Conservation (phyloP, 495 filamentous ascomycete genomes). For the Xylaria bambusicola region DNA sequence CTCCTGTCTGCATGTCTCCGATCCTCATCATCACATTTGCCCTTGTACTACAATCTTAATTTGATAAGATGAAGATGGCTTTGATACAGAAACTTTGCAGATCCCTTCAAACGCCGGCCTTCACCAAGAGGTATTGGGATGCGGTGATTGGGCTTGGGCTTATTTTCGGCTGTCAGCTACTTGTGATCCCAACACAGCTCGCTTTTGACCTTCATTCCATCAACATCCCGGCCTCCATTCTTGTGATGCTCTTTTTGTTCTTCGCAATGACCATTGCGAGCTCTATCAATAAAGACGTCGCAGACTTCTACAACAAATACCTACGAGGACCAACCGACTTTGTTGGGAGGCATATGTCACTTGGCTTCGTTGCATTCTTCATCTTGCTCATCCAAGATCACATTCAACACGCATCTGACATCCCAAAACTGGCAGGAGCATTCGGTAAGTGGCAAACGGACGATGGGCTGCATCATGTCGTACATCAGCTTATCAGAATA, state of each 20-base stretch:
- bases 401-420: conserved; percentile 29
- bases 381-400: conserved; percentile 46
- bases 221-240: conserved; percentile 31
- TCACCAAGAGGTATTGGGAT: conserved; percentile 27
- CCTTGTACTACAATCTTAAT: conserved; percentile 17
- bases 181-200: conserved; percentile 29
- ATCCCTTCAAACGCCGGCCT: conserved; percentile 24
- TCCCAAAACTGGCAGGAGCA: conserved; percentile 39
- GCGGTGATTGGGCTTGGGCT: conserved; percentile 27
- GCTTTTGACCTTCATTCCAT: conserved; percentile 26
- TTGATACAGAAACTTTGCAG: conserved; percentile 25
- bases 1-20: conserved; percentile 24
- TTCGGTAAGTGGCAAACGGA: conserved; percentile 35
- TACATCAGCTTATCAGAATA: conserved; percentile 10
- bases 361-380: conserved; percentile 50
- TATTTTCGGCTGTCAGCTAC: conserved; percentile 23
- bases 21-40: conserved; percentile 12
- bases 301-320: conserved; percentile 35
- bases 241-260: conserved; percentile 27
- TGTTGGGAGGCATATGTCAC: conserved; percentile 51
- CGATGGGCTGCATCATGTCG: not conserved
- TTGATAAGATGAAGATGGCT: conserved; percentile 19
- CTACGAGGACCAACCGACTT: conserved; percentile 43
- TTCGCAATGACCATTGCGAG: conserved; percentile 24
- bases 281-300: conserved; percentile 19